Percentiles rank a stretch among this genome's conserved stretches.
phyloP scores from a whole-genome alignment of 148 eudicot species.

The Camellia lanceoleosa region DNA sequence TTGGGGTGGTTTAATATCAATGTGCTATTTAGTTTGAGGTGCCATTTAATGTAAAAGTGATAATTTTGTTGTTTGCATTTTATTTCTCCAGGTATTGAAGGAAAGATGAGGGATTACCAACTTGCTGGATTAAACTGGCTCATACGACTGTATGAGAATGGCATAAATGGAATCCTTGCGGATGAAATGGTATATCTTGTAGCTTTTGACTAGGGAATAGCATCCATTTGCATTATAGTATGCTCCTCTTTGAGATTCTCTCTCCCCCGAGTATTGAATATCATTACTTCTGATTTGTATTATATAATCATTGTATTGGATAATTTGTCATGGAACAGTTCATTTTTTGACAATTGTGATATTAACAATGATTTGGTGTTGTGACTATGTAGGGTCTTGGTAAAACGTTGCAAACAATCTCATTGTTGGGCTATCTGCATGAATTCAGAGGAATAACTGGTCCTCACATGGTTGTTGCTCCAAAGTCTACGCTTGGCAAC shows the following conservation, averaged over 20 bases:
- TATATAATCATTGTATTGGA: neutral
- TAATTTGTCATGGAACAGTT: neutral
- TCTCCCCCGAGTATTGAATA: neutral
- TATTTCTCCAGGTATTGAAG: conserved; percentile 69
- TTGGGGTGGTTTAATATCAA: neutral
- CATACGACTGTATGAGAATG: conserved; percentile 91
- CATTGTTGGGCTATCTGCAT: conserved; percentile 86
- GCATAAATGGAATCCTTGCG: conserved; percentile 96
- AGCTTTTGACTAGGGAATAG: neutral
- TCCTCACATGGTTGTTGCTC: conserved; percentile 99
- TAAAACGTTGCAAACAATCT: conserved; percentile 96
- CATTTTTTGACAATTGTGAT: neutral
- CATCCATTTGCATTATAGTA: neutral
- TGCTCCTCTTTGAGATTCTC: neutral
- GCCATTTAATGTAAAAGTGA: neutral
- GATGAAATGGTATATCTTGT: conserved; percentile 80
- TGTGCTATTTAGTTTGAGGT: neutral
- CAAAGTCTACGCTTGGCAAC: conserved; percentile 96
- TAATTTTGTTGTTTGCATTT: neutral
- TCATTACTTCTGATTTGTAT: neutral
- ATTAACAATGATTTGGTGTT: neutral
- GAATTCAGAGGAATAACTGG: conserved; percentile 97
- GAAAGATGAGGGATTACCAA: conserved; percentile 99
- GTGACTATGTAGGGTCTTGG: conserved; percentile 72
- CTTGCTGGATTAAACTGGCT: conserved; percentile 99